Base-by-base conservation (phyloP, 768 basidiomycete genomes). In the Basidioascus undulatus region DNA sequence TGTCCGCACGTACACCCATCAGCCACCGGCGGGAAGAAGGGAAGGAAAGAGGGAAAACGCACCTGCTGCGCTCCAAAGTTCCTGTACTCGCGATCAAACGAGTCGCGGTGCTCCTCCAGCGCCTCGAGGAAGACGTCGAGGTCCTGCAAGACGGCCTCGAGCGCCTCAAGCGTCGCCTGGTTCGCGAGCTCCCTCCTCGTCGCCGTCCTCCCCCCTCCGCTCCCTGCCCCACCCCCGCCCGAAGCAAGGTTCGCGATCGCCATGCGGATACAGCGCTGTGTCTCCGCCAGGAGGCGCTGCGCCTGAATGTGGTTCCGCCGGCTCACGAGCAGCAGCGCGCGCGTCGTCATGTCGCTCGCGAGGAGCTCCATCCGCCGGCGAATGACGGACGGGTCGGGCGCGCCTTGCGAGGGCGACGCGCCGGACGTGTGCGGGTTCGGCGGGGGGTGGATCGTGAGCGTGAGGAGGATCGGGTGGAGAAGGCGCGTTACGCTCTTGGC, bases 31-130 rank as follows among this genome's bases (percentile, higher is more conserved):
- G 19, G 23, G 12, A 32, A 25, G 35, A 40, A 23, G 15, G 8
- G 12, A 4, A 21, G 18, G 13, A 28, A 0, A 25, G 23, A 25
- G 40, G 7, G 23, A 9, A 59, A 64, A 37, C 41, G 42, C 47
- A 83, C 83, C 73, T 92, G 92, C 56, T 98, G 92, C 42, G 92
- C 87, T 41, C 83, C 86, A 58, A 84, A 86, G 59, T 92, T 92
- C 42, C 87, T 68, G 53, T 86, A 79, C 57, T 87, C 83, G 53
- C 80, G 74, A 25, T 80, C 84, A 61, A 98, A 98, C 58, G 80
- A 52, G 43, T 84, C 83, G 8, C 80, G 72, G 51, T 86, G 81
- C 53, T 92, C 80, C 38, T 84, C 81, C 45, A 92, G 60, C 12
- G 83, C 86, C 54, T 92, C 87, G 1, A 72, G 67, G 42, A 94